Evolutionary conservation across 768 basidiomycete genomes (phyloP), one percentile per base, ranked within the genome.

Genomic region (Phanerochaete sordida): DNA sequence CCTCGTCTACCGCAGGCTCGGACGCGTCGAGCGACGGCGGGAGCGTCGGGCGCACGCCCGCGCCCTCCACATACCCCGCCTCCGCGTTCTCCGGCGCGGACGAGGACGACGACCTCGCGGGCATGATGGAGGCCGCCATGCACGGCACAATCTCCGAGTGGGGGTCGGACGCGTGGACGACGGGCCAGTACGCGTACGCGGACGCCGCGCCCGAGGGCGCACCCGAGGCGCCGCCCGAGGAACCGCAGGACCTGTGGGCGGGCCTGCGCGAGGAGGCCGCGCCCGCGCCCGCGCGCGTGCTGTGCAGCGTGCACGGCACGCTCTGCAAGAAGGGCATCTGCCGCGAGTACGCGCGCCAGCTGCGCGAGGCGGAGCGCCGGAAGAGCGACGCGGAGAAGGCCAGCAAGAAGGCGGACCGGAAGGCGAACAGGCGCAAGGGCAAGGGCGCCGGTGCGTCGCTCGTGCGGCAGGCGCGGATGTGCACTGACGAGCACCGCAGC

Each of bases 261-360:
- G 54, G 48, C 21, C 43, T 57, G 24, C 16, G 2, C 23, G 23
- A 54, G 3, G 31, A 24, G 35, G 48, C 7, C 12, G 28, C 9
- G 24, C 13, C 21, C 11, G 28, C 19, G 24, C 43, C 24, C 23
- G 30, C 24, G 33, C 2, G 46, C 13, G 26, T 51, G 23, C 31
- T 55, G 4, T 61, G 55, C 47, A 27, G 11, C 3, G 39, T 21
- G 21, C 60, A 61, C 47, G 56, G 55, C 54, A 26, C 13, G 30
- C 13, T 61, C 4, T 61, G 60, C 47, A 37, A 26, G 21, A 54
- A 54, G 52, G 54, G 54, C 23, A 61, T 61, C 19, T 61, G 60
- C 48, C 39, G 30, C 8, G 53, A 61, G 26, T 61, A 61, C 48
- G 49, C n/a, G 4, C 27, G 53, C 1, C 47, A 48, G 19, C 26